Percentiles rank a stretch among this genome's conserved stretches.
Conservation (phyloP, 2,329 filamentous ascomycete species). For the Monilinia polystroma region DNA sequence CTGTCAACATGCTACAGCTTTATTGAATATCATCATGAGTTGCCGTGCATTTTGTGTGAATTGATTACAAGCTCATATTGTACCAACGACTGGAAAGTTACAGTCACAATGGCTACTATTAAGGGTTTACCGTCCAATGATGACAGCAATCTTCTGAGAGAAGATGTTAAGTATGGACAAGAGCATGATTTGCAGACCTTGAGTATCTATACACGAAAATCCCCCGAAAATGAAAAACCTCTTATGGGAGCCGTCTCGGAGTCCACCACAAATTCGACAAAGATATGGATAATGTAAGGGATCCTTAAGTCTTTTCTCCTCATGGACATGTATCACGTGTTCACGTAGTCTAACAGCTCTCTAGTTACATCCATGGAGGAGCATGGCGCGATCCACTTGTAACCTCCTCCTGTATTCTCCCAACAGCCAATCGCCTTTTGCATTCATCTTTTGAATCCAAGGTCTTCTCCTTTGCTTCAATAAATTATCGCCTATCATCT, state of each 20-base stretch:
- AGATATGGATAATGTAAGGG: constrained; percentile 21
- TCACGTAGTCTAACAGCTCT: neutral
- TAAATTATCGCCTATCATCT: constrained; percentile 64
- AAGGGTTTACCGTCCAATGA: neutral
- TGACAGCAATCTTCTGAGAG: neutral
- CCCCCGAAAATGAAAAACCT: neutral
- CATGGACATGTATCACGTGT: neutral
- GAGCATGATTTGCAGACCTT: constrained; percentile 22
- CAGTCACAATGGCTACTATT: constrained; percentile 1
- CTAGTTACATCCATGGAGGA: constrained; percentile 55
- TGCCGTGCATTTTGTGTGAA: neutral
- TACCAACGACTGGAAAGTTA: neutral
- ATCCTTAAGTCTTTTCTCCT: neutral
- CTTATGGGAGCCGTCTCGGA: neutral
- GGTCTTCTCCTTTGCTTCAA: constrained; percentile 62
- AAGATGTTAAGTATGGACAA: constrained; percentile 16
- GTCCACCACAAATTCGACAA: neutral
- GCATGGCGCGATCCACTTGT: constrained; percentile 61
- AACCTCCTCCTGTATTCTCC: constrained; percentile 47
- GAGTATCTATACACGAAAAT: constrained; percentile 1
- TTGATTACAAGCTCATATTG: neutral
- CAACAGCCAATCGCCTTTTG: constrained; percentile 47
- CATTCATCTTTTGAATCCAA: constrained; percentile 20
- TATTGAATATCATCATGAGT: neutral
- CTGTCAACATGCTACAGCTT: neutral